Evolutionary conservation across 2,329 filamentous ascomycete genomes (phyloP).

Genomic region (Diaporthe citri): DNA sequence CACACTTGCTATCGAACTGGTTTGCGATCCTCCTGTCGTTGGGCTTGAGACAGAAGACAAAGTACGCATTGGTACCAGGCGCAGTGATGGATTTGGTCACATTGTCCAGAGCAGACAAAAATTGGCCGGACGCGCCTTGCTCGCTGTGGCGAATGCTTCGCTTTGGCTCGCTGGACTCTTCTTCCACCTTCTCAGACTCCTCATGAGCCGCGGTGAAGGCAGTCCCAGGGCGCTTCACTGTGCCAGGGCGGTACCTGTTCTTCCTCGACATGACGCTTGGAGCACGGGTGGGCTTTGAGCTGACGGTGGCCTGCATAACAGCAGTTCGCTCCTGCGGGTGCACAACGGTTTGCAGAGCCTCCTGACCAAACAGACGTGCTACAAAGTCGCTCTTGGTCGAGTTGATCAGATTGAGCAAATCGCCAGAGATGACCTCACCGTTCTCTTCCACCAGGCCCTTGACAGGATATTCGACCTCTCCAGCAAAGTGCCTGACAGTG

Average conservation of each 20-base stretch:
- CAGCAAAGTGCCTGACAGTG: conserved; percentile 94
- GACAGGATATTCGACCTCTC: conserved; percentile 94
- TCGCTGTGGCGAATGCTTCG: conserved; percentile 63
- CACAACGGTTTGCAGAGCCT: conserved; percentile 90
- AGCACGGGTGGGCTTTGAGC: conserved; percentile 92
- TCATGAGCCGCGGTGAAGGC: conserved; percentile 46
- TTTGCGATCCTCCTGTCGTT: conserved; percentile 98
- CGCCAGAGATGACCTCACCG: conserved; percentile 93
- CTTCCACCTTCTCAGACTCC: conserved; percentile 56
- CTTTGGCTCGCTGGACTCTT: conserved; percentile 59
- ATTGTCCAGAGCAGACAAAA: conserved; percentile 88
- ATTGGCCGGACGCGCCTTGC: conserved; percentile 93
- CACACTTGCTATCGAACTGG: conserved; percentile 99
- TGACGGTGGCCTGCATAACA: conserved; percentile 95
- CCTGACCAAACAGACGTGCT: conserved; percentile 92
- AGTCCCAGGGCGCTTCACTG: conserved; percentile 51
- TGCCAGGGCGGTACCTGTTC: conserved; percentile 61
- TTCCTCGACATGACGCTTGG: conserved; percentile 93
- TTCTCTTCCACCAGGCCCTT: conserved; percentile 94
- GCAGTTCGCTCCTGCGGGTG: conserved; percentile 91
- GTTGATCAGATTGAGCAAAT: conserved; percentile 94
- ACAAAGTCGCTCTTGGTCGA: conserved; percentile 91
- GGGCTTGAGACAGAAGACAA: conserved; percentile 96
- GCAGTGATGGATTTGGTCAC: conserved; percentile 88
- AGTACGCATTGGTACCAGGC: conserved; percentile 91